Conservation (phyloP, 176 grass and related monocot genomes). For the Rhipidocladum racemiflorum region DNA sequence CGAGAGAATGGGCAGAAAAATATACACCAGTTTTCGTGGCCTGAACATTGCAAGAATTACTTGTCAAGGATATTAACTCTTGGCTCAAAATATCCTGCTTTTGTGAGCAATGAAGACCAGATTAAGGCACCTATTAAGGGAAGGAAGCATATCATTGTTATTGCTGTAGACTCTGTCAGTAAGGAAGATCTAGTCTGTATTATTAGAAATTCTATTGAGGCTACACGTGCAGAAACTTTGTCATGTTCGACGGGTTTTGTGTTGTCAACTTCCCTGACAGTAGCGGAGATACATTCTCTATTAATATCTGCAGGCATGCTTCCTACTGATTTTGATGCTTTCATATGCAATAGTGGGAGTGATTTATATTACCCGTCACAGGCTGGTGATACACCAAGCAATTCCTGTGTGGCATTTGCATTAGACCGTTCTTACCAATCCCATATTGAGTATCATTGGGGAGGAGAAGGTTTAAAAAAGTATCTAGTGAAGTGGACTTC, state of each 20-base stretch:
- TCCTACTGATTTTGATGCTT: conserved; percentile 87
- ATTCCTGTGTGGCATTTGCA: conserved; percentile 59
- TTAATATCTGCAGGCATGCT: conserved; percentile 55
- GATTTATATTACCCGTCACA: conserved; percentile 78
- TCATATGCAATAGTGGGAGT: conserved; percentile 96
- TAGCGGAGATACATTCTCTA: conserved; percentile 63
- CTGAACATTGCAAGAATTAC: conserved; percentile 80
- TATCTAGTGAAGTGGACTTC: conserved; percentile 76
- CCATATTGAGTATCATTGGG: conserved; percentile 91
- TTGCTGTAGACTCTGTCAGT: conserved; percentile 60
- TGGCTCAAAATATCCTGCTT: conserved; percentile 39
- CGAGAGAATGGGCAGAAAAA: conserved; percentile 66
- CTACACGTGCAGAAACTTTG: conserved; percentile 35
- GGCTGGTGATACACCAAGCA: conserved; percentile 55
- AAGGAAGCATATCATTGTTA: conserved; percentile 46
- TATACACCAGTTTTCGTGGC: conserved; percentile 77
- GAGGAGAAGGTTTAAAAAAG: conserved; percentile 87
- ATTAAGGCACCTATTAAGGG: conserved; percentile 23
- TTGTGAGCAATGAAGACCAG: conserved; percentile 34
- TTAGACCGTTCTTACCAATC: conserved; percentile 70
- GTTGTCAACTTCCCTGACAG: conserved; percentile 50
- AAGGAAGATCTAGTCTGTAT: conserved; percentile 48
- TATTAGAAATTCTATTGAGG: conserved; percentile 56
- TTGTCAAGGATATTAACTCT: conserved; percentile 61
- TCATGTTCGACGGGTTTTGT: conserved; percentile 45